Conservation (phyloP, 805 yeast species). For the Candida chauliodis region DNA sequence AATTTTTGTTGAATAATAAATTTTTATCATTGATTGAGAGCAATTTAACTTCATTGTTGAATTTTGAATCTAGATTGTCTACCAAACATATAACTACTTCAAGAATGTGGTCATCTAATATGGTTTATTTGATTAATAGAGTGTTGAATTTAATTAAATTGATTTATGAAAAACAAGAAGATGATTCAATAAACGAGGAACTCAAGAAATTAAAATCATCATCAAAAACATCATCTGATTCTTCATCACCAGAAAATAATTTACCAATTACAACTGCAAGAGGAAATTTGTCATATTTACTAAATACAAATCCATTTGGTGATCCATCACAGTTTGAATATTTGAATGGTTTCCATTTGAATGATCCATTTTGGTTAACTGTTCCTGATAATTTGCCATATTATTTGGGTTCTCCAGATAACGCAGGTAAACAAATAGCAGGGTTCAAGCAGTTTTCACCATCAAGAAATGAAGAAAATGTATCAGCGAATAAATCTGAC, state of each 20-base stretch:
- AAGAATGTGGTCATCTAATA: slow-evolving; percentile 34
- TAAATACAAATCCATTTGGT: slow-evolving; percentile 8
- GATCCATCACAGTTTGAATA: slow-evolving; percentile 23
- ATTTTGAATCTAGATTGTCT: slow-evolving; percentile 21
- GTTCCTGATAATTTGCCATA: slow-evolving; percentile 46
- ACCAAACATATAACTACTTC: slow-evolving; percentile 15
- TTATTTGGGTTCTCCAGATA: slow-evolving; percentile 23
- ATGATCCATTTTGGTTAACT: slow-evolving; percentile 52
- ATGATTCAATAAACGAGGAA: slow-evolving; percentile 2
- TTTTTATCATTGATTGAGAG: slow-evolving; percentile 22
- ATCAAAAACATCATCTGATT: background rate
- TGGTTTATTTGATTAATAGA: slow-evolving; percentile 28
- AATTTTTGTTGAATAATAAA: slow-evolving; percentile 5
- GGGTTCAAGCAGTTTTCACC: slow-evolving; percentile 8
- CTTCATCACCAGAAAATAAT: slow-evolving; percentile 3
- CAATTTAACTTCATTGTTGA: slow-evolving; percentile 20
- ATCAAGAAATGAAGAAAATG: slow-evolving; percentile 1
- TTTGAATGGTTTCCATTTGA: slow-evolving; percentile 37
- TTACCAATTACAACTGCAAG: slow-evolving; percentile 8
- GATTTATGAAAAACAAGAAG: slow-evolving; percentile 19
- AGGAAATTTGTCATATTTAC: slow-evolving; percentile 6
- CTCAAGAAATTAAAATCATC: slow-evolving; percentile 2
- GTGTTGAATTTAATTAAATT: slow-evolving; percentile 24
- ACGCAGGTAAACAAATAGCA: background rate
- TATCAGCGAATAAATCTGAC: background rate